Conservation (phyloP, 2,329 filamentous ascomycete genomes). For the Balansia obtecta region DNA sequence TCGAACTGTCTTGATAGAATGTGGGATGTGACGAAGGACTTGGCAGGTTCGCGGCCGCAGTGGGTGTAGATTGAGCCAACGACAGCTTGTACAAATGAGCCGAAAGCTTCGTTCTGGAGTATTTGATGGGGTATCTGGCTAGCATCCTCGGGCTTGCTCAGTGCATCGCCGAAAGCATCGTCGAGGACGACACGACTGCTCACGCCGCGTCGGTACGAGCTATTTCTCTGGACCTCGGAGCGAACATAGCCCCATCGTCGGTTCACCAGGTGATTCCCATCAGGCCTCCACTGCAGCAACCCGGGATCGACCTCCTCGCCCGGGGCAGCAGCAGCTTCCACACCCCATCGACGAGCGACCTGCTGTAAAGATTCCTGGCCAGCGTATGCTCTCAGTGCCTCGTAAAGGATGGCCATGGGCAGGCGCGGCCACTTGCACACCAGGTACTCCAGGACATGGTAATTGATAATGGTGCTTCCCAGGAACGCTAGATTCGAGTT, state of each 20-base stretch:
- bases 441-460: conserved; percentile 81
- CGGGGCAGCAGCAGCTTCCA: conserved; percentile 75
- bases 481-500: conserved; percentile 74
- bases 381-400: conserved; percentile 72
- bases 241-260: conserved; percentile 40
- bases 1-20: conserved; percentile 70
- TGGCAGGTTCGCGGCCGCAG: conserved; percentile 63
- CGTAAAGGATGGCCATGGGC: conserved; percentile 76
- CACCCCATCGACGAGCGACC: conserved; percentile 78
- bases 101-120: conserved; percentile 62
- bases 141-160: conserved; percentile 15
- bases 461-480: conserved; percentile 71
- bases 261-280: conserved; percentile 31
- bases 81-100: conserved; percentile 71
- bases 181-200: conserved; percentile 70
- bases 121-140: conserved; percentile 36
- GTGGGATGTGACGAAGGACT: conserved; percentile 73
- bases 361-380: conserved; percentile 62
- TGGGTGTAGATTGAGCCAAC: conserved; percentile 80
- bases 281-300: conserved; percentile 63
- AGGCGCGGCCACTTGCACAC: conserved; percentile 83
- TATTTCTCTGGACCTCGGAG: conserved; percentile 32
- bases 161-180: conserved; percentile 66
- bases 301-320: conserved; percentile 88
- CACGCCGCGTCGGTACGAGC: conserved; percentile 50